Percentiles rank a stretch among this genome's conserved stretches.
Evolutionary conservation across 257 asterid genomes (phyloP).

Genomic region (Capsicum chinense): DNA sequence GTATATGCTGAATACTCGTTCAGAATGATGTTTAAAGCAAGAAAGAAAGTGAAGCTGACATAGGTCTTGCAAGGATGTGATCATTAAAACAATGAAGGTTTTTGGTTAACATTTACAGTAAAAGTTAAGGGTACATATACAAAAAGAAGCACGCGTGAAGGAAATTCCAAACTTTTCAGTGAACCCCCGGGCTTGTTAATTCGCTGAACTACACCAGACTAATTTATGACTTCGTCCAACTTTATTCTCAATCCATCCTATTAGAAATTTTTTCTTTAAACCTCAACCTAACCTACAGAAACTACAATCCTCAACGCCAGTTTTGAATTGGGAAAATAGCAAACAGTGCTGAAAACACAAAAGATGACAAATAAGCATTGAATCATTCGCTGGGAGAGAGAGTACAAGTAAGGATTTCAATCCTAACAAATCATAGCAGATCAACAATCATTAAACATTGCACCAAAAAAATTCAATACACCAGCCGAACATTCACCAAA

Average conservation of each 20-base stretch:
- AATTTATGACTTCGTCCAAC: background rate
- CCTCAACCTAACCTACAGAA: too few relatives aligned
- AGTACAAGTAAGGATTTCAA: background rate
- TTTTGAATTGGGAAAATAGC: slow-evolving; percentile 4
- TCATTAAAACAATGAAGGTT: background rate
- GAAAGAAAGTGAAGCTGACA: background rate
- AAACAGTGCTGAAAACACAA: background rate
- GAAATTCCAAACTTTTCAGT: background rate
- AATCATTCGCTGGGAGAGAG: background rate
- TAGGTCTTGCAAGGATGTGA: background rate
- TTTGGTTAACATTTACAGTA: too few relatives aligned
- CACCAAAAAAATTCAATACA: background rate
- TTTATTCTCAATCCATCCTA: background rate
- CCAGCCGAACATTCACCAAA: background rate
- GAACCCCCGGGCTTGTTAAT: background rate
- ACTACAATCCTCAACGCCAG: background rate
- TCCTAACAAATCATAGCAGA: background rate
- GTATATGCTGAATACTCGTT: background rate
- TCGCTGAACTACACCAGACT: background rate
- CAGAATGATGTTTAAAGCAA: background rate
- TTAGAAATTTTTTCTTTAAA: background rate
- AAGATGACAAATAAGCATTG: background rate
- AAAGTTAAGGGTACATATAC: too few relatives aligned
- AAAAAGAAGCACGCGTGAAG: background rate
- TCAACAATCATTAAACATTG: background rate